Evolutionary conservation across 2,329 filamentous ascomycete species (phyloP).

Genomic region (Phaeosphaeria sp.): DNA sequence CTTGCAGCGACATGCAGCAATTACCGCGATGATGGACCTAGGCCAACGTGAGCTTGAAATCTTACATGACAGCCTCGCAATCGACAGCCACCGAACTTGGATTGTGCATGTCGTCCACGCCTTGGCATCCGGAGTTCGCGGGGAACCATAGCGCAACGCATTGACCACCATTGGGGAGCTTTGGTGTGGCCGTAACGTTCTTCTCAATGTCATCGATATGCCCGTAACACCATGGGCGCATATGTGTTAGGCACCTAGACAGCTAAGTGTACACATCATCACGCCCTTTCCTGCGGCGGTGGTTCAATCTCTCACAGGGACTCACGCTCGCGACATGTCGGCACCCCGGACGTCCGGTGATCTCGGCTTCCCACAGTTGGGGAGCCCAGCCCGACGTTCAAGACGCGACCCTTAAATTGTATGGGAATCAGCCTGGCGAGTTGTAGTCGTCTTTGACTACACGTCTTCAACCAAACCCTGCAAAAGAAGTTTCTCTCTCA

Average conservation of each 20-base stretch:
- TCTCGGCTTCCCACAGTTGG: slow-evolving; percentile 26
- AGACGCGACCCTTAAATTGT: slow-evolving; percentile 19
- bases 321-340: slow-evolving; percentile 15
- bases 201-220: slow-evolving; percentile 14
- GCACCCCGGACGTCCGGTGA: slow-evolving; percentile 22
- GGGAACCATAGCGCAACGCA: slow-evolving; percentile 38
- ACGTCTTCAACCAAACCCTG: slow-evolving; percentile 6
- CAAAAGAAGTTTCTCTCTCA: slow-evolving; percentile 6
- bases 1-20: slow-evolving; percentile 2
- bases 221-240: slow-evolving; percentile 10
- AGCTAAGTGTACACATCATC: slow-evolving; percentile 21
- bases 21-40: not conserved
- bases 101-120: slow-evolving; percentile 11
- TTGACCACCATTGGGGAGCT: slow-evolving; percentile 14
- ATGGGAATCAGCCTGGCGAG: slow-evolving; percentile 8
- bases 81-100: slow-evolving; percentile 1
- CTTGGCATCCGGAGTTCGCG: slow-evolving; percentile 37
- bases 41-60: not conserved
- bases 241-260: slow-evolving; percentile 15
- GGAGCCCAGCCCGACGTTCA: slow-evolving; percentile 27
- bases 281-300: slow-evolving; percentile 4
- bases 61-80: slow-evolving; percentile 18
- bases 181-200: slow-evolving; percentile 2
- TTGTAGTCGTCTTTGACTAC: slow-evolving; percentile 10
- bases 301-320: slow-evolving; percentile 3